These are phyloP conservation scores for Calycina herbarum DNA, from an alignment of 2,329 filamentous ascomycete species.

Conservation along the genomic window DNA sequence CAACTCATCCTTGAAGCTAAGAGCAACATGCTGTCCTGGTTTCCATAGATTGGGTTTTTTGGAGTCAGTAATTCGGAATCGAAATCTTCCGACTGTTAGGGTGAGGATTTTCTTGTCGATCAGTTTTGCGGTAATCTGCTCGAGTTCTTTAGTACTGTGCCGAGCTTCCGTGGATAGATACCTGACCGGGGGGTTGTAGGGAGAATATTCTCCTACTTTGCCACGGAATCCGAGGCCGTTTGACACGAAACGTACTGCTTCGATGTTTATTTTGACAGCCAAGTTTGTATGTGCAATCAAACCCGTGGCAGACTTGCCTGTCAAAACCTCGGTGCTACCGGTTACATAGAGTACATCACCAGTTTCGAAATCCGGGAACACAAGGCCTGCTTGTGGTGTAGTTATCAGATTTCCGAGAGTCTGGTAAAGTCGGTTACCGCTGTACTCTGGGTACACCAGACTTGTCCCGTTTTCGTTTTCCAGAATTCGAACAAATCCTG, in stretches of 20 bases:
- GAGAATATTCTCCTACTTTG: slow-evolving; percentile 57
- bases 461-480: slow-evolving; percentile 49
- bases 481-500: slow-evolving; percentile 71
- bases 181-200: slow-evolving; percentile 77
- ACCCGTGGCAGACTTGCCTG: slow-evolving; percentile 60
- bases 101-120: slow-evolving; percentile 60
- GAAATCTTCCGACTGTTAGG: slow-evolving; percentile 66
- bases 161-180: slow-evolving; percentile 59
- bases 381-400: slow-evolving; percentile 67
- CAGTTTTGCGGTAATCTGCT: slow-evolving; percentile 50
- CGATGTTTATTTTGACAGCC: slow-evolving; percentile 66
- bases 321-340: slow-evolving; percentile 65
- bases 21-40: slow-evolving; percentile 74
- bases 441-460: slow-evolving; percentile 77
- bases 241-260: slow-evolving; percentile 60
- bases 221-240: slow-evolving; percentile 70
- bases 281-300: slow-evolving; percentile 71
- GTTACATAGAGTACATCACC: slow-evolving; percentile 73
- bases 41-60: slow-evolving; percentile 48
- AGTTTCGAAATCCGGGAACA: slow-evolving; percentile 71
- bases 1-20: slow-evolving; percentile 70
- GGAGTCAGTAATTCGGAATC: slow-evolving; percentile 49
- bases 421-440: slow-evolving; percentile 81
- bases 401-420: slow-evolving; percentile 74
- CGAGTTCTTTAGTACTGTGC: slow-evolving; percentile 13